These are phyloP conservation scores for Hysterium pulicare DNA, from an alignment of 2,329 filamentous ascomycete genomes.

Conservation along the genomic window DNA sequence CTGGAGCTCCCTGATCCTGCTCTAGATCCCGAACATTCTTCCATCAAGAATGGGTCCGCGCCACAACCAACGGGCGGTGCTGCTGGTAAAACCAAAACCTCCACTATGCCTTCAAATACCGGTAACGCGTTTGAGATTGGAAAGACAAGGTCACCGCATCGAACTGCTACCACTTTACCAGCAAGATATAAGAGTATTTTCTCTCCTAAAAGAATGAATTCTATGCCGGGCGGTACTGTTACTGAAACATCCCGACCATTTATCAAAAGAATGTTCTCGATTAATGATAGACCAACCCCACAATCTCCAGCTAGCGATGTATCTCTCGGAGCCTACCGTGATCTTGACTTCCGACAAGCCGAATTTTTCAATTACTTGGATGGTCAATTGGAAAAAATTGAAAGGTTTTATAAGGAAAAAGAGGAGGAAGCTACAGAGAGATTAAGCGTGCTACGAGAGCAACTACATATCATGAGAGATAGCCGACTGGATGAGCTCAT, in stretches of 20 bases:
- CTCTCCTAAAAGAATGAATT: constrained; percentile 41
- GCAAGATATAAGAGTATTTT: constrained; percentile 36
- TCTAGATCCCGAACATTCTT: constrained; percentile 42
- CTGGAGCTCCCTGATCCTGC: constrained; percentile 63
- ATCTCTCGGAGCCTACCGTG: constrained; percentile 55
- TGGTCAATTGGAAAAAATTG: constrained; percentile 82
- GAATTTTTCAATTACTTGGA: constrained; percentile 88
- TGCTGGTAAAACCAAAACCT: constrained; percentile 11
- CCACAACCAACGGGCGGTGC: constrained; percentile 1
- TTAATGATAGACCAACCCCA: constrained; percentile 33
- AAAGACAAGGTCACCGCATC: constrained; percentile 34
- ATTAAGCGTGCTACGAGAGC: constrained; percentile 68
- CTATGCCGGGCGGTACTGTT: constrained; percentile 30
- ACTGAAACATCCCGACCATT: constrained; percentile 31
- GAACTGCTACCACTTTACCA: constrained; percentile 25
- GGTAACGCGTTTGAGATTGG: constrained; percentile 45
- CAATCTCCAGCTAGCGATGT: constrained; percentile 44
- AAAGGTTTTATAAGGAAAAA: constrained; percentile 82
- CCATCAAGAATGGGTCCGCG: constrained; percentile 6
- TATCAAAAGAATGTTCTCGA: constrained; percentile 42
- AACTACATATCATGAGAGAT: constrained; percentile 91
- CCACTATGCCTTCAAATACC: constrained; percentile 16
- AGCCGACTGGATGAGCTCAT: constrained; percentile 71
- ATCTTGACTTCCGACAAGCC: constrained; percentile 69
- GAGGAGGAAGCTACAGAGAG: constrained; percentile 79